Evolutionary conservation across 768 basidiomycete genomes (phyloP).

Genomic region (Harrya chromipes): DNA sequence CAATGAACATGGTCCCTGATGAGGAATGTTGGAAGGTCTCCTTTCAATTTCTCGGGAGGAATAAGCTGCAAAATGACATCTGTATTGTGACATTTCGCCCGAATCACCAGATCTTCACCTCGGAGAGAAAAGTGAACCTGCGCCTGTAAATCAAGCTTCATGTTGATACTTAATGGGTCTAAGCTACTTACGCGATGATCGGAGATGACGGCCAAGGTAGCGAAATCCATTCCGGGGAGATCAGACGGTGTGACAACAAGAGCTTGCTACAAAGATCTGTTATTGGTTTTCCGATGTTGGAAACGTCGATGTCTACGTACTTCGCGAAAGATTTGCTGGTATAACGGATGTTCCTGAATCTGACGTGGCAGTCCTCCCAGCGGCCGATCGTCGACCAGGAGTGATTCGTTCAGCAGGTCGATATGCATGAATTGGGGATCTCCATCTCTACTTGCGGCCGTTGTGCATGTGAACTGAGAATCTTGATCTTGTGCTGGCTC

Average conservation of each 20-base stretch:
- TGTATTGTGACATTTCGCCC: no score
- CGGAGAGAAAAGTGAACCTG: conserved; percentile 17
- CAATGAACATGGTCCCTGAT: conserved; percentile 29
- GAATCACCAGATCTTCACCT: not conserved
- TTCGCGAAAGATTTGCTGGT: conserved; percentile 15
- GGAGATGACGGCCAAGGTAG: conserved; percentile 17
- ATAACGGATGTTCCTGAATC: conserved; percentile 13
- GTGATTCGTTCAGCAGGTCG: conserved; percentile 18
- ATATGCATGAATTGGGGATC: not conserved
- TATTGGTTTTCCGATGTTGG: no score
- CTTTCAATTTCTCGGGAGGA: conserved; percentile 18
- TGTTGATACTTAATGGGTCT: no score
- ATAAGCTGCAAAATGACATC: conserved; percentile 20
- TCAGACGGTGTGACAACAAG: conserved; percentile 17
- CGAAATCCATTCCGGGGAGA: conserved; percentile 24
- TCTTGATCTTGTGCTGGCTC: not conserved
- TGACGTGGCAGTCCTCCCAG: conserved; percentile 16
- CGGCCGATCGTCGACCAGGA: conserved; percentile 23
- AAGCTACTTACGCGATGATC: conserved; percentile 14
- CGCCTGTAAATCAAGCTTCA: not conserved
- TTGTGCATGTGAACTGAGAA: conserved; percentile 15
- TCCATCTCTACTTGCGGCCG: no score
- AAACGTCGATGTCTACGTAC: conserved; percentile 4
- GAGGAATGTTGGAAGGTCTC: conserved; percentile 26
- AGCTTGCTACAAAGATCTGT: not conserved